Percentiles rank a stretch among this genome's conserved stretches.
Evolutionary conservation across 257 asterid species (phyloP).

Genomic region (Solanum appendiculatum): DNA sequence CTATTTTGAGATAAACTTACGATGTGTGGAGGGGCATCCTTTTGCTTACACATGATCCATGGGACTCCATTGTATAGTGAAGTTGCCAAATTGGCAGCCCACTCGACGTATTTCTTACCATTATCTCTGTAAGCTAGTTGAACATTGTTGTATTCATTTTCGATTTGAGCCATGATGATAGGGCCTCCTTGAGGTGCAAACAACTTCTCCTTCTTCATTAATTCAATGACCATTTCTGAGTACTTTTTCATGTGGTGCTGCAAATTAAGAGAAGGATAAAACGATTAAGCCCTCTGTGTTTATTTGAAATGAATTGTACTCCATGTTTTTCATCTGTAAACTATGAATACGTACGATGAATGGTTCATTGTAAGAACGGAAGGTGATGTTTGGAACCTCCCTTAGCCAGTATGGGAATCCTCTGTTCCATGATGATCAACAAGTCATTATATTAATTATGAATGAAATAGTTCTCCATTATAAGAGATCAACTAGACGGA

Average conservation of each 20-base stretch:
- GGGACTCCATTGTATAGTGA: slow-evolving; percentile 41
- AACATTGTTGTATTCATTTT: slow-evolving; percentile 64
- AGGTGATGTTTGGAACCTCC: slow-evolving; percentile 49
- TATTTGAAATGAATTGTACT: background rate
- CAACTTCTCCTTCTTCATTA: slow-evolving; percentile 52
- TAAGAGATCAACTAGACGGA: background rate
- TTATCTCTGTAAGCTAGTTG: slow-evolving; percentile 49
- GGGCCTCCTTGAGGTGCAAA: slow-evolving; percentile 92
- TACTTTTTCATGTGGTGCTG: slow-evolving; percentile 62
- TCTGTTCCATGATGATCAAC: slow-evolving; percentile 10
- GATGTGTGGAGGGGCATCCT: slow-evolving; percentile 43
- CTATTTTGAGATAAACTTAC: slow-evolving; percentile 14
- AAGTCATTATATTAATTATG: background rate
- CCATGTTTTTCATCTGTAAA: background rate
- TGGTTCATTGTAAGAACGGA: slow-evolving; percentile 62
- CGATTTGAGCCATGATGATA: slow-evolving; percentile 77
- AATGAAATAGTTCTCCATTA: background rate
- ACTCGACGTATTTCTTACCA: slow-evolving; percentile 38
- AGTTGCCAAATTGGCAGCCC: slow-evolving; percentile 73
- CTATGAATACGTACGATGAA: slow-evolving; percentile 27
- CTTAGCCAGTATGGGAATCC: slow-evolving; percentile 80
- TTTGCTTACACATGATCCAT: slow-evolving; percentile 86
- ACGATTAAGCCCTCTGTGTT: background rate
- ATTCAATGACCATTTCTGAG: slow-evolving; percentile 32
- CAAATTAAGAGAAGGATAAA: background rate